Evolutionary conservation across 805 yeast species (phyloP), one percentile per base, ranked within the genome.

Genomic region (Candida stauntonica): DNA sequence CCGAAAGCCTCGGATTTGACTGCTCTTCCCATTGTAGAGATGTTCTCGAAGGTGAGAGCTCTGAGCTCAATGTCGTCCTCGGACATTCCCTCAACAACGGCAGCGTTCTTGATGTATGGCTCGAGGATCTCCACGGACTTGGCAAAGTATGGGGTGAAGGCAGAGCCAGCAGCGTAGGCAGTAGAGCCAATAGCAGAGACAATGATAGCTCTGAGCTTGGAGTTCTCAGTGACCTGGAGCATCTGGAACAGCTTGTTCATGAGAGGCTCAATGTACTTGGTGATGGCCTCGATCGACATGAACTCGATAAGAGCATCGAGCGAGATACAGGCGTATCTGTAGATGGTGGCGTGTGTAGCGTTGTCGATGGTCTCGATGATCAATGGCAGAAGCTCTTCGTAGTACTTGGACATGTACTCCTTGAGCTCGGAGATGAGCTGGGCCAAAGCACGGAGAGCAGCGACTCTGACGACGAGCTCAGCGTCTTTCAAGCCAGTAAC

Each of bases 181-280:
- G 96, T 86, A 28, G 98, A 89, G 39, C 98, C 98, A 60, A 93
- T 86, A 28, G 97, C 96, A 38, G 95, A 85, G 43, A 93, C 96
- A 57, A 85, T 81, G 44, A 86, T 86, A 34, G 85, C 67, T 61
- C 79, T 82, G 57, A 85, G 70, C 43, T 64, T 65, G 13, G 94
- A 76, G 17, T 89, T 82, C 51, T 79, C 73, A 34, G 94, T 86
- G 46, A 75, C 70, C 53, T 78, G 81, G 54, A 91, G 75, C 85
- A 93, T 83, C 42, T 74, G 77, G 70, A 89, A 79, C 51, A 93
- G 73, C 57, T 89, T 85, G 64, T 85, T 84, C 85, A 89, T 88
- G 61, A 93, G 75, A 35, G 95, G 91, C 50, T 81, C 93, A 55
- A 93, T 68, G 66, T 89, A 93, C 48, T 72, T 68, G 42, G 79